phyloP scores from a whole-genome alignment of 495 filamentous ascomycete genomes.

The Neurospora sp. region DNA sequence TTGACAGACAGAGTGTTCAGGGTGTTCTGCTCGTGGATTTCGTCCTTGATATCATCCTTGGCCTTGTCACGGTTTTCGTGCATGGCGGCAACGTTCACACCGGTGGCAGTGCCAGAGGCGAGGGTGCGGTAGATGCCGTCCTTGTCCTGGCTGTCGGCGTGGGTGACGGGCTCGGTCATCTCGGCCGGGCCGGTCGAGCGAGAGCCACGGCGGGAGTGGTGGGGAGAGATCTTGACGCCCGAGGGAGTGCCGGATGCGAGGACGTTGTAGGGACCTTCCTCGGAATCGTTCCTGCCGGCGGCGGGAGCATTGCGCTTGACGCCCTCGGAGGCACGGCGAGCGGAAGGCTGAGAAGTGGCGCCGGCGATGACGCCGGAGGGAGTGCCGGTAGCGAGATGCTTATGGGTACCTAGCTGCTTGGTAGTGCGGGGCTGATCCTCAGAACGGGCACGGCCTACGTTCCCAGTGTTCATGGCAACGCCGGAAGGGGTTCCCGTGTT shows the following conservation, averaged over 20 bases:
- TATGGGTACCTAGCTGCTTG: not conserved
- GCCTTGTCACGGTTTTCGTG: not conserved
- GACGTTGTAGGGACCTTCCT: constrained; percentile 10
- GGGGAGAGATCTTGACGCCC: constrained; percentile 12
- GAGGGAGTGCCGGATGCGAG: constrained; percentile 19
- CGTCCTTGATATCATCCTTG: not conserved
- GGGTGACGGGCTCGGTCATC: constrained; percentile 2
- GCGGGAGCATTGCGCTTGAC: not conserved
- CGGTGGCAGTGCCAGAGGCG: constrained; percentile 21
- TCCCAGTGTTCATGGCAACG: constrained; percentile 7
- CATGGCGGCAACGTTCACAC: constrained; percentile 11
- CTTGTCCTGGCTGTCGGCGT: constrained; percentile 9
- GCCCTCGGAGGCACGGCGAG: not conserved
- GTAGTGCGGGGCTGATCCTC: not conserved
- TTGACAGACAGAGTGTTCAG: not conserved
- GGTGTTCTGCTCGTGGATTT: not conserved
- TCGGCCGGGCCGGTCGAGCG: not conserved
- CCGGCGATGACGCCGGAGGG: not conserved
- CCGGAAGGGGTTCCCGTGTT: constrained; percentile 23
- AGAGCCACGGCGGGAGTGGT: not conserved
- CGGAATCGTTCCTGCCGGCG: not conserved
- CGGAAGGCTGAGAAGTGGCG: not conserved
- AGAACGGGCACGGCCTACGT: not conserved
- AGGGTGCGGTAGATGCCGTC: constrained; percentile 21
- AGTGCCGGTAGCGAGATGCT: not conserved